Base-by-base conservation (phyloP, 306 rosid species). In the Ormosia semicastrata region DNA sequence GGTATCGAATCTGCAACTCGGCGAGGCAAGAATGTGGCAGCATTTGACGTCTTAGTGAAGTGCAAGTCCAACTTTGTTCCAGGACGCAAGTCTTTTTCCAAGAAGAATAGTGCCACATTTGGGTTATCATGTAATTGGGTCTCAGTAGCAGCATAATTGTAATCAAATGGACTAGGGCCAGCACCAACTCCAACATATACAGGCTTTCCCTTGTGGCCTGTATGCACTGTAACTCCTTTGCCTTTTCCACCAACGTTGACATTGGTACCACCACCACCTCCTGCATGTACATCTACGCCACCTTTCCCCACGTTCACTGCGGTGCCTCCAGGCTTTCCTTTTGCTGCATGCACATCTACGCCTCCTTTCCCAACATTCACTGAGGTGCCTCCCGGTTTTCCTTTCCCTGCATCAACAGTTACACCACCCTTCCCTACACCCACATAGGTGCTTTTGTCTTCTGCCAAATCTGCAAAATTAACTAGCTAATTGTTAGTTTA, bases 31-130 rank as follows among this genome's bases (percentile, higher is more conserved):
- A 94, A 89, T 2, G 88, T 18, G 4, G 87, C 78, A 11, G 53
- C 0, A 3, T 72, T 60, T 10, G 96, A 57, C 30, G 5, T 87
- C 62, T 39, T 74, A 0, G 86, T 81, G 85, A 94, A 94, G 78
- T 78, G 89, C 54, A 90, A 54, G 74, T 76, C 37, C 73, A 94
- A n/a, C 34, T 86, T 80, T 14, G 88, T 43, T 15, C 86, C 89
- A 0, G 87, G 67, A 0, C 53, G 84, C 58, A 92, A 33, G 82
- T 91, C 86, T 6, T 91, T 89, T 71, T 94, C 94, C 32, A 87
- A 77, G 91, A 94, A 94, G 87, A 94, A 94, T 6, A 94, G 67
- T 29, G 93, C 92, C 0, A 77, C 90, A 1, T 82, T 89, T 0
- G 91, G 91, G 62, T 86, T 62, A 46, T 90, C 89, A 2, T 84